Evolutionary conservation across 257 asterid genomes (phyloP), one percentile per base, ranked within the genome.

Genomic region (Nicotiana undulata): DNA sequence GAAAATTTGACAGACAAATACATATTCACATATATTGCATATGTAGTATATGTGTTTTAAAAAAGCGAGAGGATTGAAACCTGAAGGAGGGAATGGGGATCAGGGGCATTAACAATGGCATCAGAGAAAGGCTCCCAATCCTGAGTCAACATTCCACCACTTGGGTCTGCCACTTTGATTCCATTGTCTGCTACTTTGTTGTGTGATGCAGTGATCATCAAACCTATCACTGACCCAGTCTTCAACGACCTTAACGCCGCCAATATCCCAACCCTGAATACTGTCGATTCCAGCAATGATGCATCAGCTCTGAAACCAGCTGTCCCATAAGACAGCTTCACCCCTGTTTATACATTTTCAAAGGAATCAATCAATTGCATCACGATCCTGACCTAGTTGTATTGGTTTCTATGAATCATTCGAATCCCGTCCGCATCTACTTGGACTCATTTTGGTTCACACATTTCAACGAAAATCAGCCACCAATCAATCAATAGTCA

Each of bases 101-200:
- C 89, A 6, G 91, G 86, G 22, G 94, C 92, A 85, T 96, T 94
- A 20, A 98, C 96, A 72, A 94, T 66, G 81, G 92, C 83, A 61
- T 91, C 91, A 34, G 99, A 96, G 67, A 92, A 96, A 53, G 97
- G 97, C 77, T 96, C 99, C 99, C 97, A 96, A 26, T 80, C 82
- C 88, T 94, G 99, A 84, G 99, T 89, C 84, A 96, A 90, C 98
- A 96, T 94, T 81, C 97, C 98, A n/a, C 99, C 98, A 29, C 90
- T 85, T 5, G 96, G 92, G 31, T 96, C 97, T 20, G 98, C 97
- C 20, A 95, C 86, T 86, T 96, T 96, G 85, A 96, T 86, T 29
- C 99, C 99, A 82, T 94, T 94, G 81, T 94, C 97, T 0, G 92
- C 88, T 7, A 90, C 88, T 80, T 86, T 32, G 59, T 95, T 95